Conservation (phyloP, 306 rosid species). For the Argentina anserina region DNA sequence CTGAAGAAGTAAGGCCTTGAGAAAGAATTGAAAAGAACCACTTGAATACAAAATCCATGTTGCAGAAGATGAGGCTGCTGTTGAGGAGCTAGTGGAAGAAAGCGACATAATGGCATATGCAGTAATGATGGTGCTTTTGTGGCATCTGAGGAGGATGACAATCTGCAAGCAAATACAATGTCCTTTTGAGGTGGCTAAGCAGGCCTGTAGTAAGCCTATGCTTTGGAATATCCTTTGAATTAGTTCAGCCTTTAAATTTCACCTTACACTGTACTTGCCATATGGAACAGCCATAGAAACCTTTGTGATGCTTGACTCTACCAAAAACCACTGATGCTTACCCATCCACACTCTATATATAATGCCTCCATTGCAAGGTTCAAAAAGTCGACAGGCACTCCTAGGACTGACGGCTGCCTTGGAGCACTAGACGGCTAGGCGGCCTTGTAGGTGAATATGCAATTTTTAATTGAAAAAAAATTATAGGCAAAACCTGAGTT, state of each 20-base stretch:
- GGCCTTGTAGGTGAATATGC: no score
- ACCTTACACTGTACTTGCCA: neutral
- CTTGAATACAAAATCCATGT: neutral
- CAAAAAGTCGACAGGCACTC: no score
- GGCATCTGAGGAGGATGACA: neutral
- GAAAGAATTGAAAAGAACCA: neutral
- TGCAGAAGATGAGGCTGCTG: neutral
- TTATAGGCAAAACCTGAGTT: no score
- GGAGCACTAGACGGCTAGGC: no score
- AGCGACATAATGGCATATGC: neutral
- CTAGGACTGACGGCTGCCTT: no score
- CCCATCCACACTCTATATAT: neutral
- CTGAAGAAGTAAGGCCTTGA: neutral
- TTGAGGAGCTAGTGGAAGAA: neutral
- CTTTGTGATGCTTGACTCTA: neutral
- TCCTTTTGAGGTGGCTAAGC: neutral
- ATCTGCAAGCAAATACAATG: neutral
- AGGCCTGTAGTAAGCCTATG: neutral
- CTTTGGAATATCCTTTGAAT: neutral
- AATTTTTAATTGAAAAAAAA: no score
- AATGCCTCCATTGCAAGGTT: no score
- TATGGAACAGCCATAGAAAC: neutral
- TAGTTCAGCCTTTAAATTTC: neutral
- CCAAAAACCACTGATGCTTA: neutral
- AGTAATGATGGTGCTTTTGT: neutral